Conservation (phyloP, 2,329 filamentous ascomycete species). For the Acephala macrosclerotiorum region DNA sequence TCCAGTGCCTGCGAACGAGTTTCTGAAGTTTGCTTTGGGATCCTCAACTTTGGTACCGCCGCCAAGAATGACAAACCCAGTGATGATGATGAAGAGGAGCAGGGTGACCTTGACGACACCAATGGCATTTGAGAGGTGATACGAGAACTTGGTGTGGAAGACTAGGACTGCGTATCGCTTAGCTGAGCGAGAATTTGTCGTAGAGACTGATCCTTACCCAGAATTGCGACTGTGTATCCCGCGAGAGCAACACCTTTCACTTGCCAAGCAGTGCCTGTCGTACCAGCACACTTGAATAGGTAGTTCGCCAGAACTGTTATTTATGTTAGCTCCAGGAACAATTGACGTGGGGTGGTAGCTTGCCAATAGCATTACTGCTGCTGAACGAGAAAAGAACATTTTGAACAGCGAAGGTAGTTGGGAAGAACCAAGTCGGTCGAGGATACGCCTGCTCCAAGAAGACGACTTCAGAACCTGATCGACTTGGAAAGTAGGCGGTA, state of each 20-base stretch:
- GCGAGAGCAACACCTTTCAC: slow-evolving; percentile 71
- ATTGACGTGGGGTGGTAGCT: background rate
- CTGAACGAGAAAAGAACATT: slow-evolving; percentile 69
- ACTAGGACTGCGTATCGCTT: slow-evolving; percentile 46
- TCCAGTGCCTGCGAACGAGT: slow-evolving; percentile 58
- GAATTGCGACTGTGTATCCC: slow-evolving; percentile 43
- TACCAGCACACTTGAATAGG: slow-evolving; percentile 62
- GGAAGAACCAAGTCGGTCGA: slow-evolving; percentile 68
- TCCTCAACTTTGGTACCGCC: slow-evolving; percentile 58
- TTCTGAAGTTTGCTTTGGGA: slow-evolving; percentile 60
- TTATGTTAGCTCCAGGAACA: background rate
- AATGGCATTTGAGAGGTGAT: slow-evolving; percentile 63
- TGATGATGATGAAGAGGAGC: slow-evolving; percentile 65
- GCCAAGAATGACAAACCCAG: slow-evolving; percentile 68
- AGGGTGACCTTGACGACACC: slow-evolving; percentile 66
- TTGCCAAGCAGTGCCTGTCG: slow-evolving; percentile 64
- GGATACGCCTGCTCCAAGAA: slow-evolving; percentile 74
- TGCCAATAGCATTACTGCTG: slow-evolving; percentile 66
- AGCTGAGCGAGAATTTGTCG: background rate
- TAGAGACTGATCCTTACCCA: slow-evolving; percentile 50
- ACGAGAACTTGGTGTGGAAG: slow-evolving; percentile 63
- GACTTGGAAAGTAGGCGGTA: slow-evolving; percentile 69
- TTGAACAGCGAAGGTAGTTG: slow-evolving; percentile 69
- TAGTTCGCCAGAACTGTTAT: slow-evolving; percentile 64
- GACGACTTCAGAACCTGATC: slow-evolving; percentile 70